Percentiles rank a stretch among this genome's conserved stretches.
Conservation (phyloP, 257 asterid genomes). For the Orobanche coerulescens region DNA sequence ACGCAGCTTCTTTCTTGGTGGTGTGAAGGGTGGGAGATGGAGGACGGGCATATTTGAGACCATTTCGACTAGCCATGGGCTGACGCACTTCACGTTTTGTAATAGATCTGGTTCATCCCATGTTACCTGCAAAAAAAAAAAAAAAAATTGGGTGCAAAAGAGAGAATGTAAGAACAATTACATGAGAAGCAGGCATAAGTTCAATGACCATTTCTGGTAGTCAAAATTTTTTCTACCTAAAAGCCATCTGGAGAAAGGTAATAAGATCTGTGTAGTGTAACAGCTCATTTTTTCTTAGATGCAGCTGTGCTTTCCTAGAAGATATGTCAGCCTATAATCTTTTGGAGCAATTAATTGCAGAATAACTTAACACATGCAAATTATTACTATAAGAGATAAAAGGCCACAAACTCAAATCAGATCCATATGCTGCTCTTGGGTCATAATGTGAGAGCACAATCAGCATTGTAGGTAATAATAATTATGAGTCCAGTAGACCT, state of each 20-base stretch:
- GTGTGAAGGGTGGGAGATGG: slow-evolving; percentile 67
- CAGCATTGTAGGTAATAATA: too few relatives aligned
- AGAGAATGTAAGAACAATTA: background rate
- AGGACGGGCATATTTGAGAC: slow-evolving; percentile 67
- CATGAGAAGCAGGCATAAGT: slow-evolving; percentile 5
- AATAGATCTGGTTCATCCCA: slow-evolving; percentile 94
- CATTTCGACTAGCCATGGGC: slow-evolving; percentile 93
- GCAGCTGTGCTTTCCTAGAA: background rate
- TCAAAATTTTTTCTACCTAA: background rate
- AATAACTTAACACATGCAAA: background rate
- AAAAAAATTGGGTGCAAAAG: background rate
- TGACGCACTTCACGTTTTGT: slow-evolving; percentile 80
- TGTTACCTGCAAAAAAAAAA: slow-evolving; percentile 67
- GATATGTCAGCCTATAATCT: background rate
- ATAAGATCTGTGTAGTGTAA: background rate
- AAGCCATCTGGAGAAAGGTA: background rate
- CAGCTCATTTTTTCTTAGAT: background rate
- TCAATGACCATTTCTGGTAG: background rate
- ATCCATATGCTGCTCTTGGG: slow-evolving; percentile 8
- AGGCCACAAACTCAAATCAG: background rate
- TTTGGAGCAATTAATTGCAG: background rate
- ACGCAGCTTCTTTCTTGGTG: slow-evolving; percentile 63
- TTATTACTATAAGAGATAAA: background rate
- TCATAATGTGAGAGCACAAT: slow-evolving; percentile 10
- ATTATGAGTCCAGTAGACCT: too few relatives aligned